phyloP scores from a whole-genome alignment of 2,329 filamentous ascomycete genomes.

The Talaromyces pinophilus region DNA sequence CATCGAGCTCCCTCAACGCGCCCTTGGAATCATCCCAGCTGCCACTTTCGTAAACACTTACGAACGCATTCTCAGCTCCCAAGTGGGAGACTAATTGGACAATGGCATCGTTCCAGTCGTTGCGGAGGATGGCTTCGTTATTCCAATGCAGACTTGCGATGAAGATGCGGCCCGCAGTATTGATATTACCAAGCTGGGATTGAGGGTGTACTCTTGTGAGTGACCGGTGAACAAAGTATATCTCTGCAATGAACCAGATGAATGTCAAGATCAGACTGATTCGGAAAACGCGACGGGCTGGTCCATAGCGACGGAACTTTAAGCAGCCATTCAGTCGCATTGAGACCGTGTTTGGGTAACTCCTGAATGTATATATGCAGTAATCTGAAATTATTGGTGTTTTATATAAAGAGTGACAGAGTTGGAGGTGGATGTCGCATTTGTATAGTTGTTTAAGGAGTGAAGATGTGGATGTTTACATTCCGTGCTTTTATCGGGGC shows the following conservation, averaged over 20 bases:
- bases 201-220: background rate
- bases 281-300: background rate
- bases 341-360: background rate
- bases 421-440: background rate
- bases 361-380: background rate
- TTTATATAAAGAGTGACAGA: background rate
- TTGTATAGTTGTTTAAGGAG: background rate
- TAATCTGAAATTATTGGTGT: background rate
- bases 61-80: constrained; percentile 65
- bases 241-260: background rate
- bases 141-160: constrained; percentile 72
- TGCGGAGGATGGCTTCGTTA: constrained; percentile 60
- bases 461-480: background rate
- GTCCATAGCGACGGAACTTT: constrained; percentile 11
- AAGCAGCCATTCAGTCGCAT: constrained; percentile 4
- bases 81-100: constrained; percentile 58
- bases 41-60: constrained; percentile 68
- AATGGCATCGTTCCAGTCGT: constrained; percentile 64
- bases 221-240: background rate
- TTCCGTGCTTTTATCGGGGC: background rate
- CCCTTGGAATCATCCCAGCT: constrained; percentile 69
- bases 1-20: constrained; percentile 59
- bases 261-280: background rate
- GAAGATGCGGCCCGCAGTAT: constrained; percentile 52
- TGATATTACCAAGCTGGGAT: background rate